These are phyloP conservation scores for Silene latifolia DNA, from an alignment of 148 eudicot species.

Conservation along the genomic window DNA sequence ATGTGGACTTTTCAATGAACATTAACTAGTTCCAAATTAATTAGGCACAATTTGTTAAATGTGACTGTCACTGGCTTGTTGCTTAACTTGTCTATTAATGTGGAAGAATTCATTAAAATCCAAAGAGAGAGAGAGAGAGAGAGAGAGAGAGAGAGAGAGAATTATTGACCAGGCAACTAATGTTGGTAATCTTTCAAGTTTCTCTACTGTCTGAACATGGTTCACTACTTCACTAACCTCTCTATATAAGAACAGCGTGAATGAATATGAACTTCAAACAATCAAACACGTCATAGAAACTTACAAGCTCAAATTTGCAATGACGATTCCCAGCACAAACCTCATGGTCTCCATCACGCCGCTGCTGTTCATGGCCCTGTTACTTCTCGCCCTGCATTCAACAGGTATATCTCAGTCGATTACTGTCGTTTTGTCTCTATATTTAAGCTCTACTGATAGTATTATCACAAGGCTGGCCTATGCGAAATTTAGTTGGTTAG, in stretches of 20 bases:
- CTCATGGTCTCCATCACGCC: not conserved
- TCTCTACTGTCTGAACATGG: not conserved
- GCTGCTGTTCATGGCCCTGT: not conserved
- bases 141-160: not conserved
- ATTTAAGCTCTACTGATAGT: not conserved
- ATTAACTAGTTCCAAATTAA: not conserved
- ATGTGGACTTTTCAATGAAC: conserved; percentile 6
- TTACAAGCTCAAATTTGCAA: not conserved
- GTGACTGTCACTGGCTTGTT: conserved; percentile 4
- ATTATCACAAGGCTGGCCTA: not conserved
- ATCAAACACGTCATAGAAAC: not conserved
- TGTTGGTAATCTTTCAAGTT: conserved; percentile 8
- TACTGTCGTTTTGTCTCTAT: not conserved
- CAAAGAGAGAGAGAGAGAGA: no score
- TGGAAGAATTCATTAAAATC: not conserved
- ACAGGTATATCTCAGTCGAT: not conserved
- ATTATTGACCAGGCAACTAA: conserved; percentile 11
- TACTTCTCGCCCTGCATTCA: conserved; percentile 8
- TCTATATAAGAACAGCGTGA: conserved; percentile 17
- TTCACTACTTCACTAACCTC: not conserved
- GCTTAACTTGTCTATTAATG: conserved; percentile 8
- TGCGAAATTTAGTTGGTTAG: no score
- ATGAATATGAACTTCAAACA: not conserved
- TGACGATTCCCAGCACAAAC: not conserved
- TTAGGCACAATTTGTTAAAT: conserved; percentile 11